Evolutionary conservation across 148 eudicot genomes (phyloP), one percentile per base, ranked within the genome.

Genomic region (Vaccinium corymbosum): DNA sequence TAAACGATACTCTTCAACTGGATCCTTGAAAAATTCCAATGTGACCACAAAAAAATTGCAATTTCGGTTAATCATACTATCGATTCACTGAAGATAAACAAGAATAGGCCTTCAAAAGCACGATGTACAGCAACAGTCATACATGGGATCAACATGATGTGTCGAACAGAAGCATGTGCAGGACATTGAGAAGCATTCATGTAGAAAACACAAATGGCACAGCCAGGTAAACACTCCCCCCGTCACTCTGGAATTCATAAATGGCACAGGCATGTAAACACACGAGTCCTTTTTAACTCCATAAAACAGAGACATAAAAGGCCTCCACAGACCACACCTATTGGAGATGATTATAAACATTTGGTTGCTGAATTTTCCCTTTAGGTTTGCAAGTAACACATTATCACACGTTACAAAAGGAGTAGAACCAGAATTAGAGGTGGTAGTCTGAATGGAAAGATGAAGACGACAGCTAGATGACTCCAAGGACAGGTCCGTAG

Each of bases 1-100:
- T 35, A 38, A 22, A 73, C 7, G 46, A 35, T 35, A 82, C 32
- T 11, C 66, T 6, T 53, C 49, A 72, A 81, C 3, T 52, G 27
- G 74, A 51, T 27, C 49, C 20, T 17, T 52, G 50, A 19, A 50
- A 48, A 11, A 51, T 15, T 5, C 81, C 42, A 82, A 72, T 61
- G 55, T 52, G 81, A 62, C 59, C 68, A 16, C 22, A 56, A 32
- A 52, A 50, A 50, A n/a, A 35, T 52, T 2, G 16, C 11, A 2
- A 57, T 27, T 6, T 9, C 16, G 42, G n/a, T 29, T 59, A 46
- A 68, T 78, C 55, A 59, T 82, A 81, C 83, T 46, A 80, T 25
- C 48, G 70, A 74, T 75, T 22, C 83, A 20, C 19, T 17, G 68
- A 55, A 49, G 59, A 66, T 48, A 29, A 81, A 79, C 25, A 61